Conservation (phyloP, 106 monocot genomes). For the Platanthera guangdongensis region DNA sequence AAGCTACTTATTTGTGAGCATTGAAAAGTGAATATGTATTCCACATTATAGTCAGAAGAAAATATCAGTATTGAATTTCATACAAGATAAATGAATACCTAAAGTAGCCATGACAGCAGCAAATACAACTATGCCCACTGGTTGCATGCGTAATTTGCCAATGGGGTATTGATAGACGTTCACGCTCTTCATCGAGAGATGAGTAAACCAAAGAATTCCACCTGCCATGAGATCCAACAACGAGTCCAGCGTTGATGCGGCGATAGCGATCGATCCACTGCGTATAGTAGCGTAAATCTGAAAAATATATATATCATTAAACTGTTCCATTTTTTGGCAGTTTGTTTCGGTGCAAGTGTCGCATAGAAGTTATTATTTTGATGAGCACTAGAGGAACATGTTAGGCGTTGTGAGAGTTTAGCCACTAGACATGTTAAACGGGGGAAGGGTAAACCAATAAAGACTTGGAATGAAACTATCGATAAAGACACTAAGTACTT, state of each 20-base stretch:
- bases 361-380: too few relatives aligned
- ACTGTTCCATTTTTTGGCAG: not conserved
- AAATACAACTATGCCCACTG: conserved; percentile 91
- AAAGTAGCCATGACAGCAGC: conserved; percentile 96
- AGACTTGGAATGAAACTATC: too few relatives aligned
- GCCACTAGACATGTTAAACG: too few relatives aligned
- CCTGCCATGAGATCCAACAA: conserved; percentile 93
- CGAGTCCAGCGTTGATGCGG: conserved; percentile 92
- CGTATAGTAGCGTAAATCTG: conserved; percentile 81
- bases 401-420: too few relatives aligned
- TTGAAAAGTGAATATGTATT: too few relatives aligned
- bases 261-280: conserved; percentile 85
- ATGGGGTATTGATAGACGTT: conserved; percentile 92
- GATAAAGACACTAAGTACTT: too few relatives aligned
- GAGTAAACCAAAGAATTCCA: conserved; percentile 89
- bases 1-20: not conserved
- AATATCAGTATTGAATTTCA: not conserved
- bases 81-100: conserved; percentile 29
- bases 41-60: too few relatives aligned
- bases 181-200: conserved; percentile 84
- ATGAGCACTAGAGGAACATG: too few relatives aligned
- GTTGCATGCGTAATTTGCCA: conserved; percentile 85
- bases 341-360: too few relatives aligned
- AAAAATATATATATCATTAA: not conserved
- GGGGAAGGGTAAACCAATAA: too few relatives aligned